Percentiles rank a stretch among this genome's conserved stretches.
Conservation (phyloP, 2,329 filamentous ascomycete species). For the Arthrocladium fulminans region DNA sequence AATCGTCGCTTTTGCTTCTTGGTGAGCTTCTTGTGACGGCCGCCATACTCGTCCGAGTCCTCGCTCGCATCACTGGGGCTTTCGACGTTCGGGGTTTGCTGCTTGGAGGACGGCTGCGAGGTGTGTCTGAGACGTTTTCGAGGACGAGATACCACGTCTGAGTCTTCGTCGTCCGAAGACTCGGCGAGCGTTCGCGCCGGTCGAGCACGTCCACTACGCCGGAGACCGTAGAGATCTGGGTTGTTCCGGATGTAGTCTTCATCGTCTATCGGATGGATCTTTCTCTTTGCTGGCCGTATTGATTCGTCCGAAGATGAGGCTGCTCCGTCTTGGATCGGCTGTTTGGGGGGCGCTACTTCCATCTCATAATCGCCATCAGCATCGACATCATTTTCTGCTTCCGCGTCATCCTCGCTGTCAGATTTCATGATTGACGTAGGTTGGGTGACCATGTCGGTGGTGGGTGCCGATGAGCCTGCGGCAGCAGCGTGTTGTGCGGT, state of each 20-base stretch:
- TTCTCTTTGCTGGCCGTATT: slow-evolving; percentile 62
- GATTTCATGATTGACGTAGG: slow-evolving; percentile 24
- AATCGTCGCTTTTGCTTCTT: slow-evolving; percentile 71
- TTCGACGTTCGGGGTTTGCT: slow-evolving; percentile 37
- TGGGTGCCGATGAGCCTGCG: slow-evolving; percentile 39
- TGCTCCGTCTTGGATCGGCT: slow-evolving; percentile 38
- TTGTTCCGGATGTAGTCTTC: slow-evolving; percentile 83
- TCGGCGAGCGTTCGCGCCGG: slow-evolving; percentile 55
- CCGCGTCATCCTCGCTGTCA: slow-evolving; percentile 32
- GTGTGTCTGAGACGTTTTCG: slow-evolving; percentile 45
- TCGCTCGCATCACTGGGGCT: slow-evolving; percentile 55
- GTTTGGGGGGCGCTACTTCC: slow-evolving; percentile 21
- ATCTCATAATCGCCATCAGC: slow-evolving; percentile 49
- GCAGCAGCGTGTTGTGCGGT: slow-evolving; percentile 50
- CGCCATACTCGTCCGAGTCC: slow-evolving; percentile 65
- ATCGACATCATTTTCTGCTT: slow-evolving; percentile 62
- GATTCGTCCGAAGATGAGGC: slow-evolving; percentile 62
- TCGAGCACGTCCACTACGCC: slow-evolving; percentile 69
- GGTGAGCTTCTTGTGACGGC: slow-evolving; percentile 58
- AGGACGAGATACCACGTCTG: slow-evolving; percentile 50
- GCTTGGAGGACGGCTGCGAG: slow-evolving; percentile 47
- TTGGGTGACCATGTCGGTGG: slow-evolving; percentile 16
- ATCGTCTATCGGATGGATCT: slow-evolving; percentile 57
- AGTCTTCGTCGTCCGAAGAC: slow-evolving; percentile 59
- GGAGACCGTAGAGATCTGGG: slow-evolving; percentile 86